These are phyloP conservation scores for Microthlaspi erraticum DNA, from an alignment of 345 rosid genomes.

Conservation along the genomic window DNA sequence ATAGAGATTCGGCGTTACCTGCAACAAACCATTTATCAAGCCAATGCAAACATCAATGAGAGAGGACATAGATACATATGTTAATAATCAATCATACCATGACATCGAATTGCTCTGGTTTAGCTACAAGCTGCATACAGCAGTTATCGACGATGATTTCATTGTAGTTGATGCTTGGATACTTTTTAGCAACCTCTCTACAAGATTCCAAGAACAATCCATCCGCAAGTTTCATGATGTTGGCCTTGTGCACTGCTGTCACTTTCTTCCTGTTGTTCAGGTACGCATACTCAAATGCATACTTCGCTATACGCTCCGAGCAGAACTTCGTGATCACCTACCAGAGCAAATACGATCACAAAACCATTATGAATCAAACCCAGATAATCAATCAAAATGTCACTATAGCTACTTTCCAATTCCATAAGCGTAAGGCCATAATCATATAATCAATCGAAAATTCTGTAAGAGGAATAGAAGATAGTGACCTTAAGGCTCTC, in stretches of 20 bases:
- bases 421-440: constrained; percentile 1
- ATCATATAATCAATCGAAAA: not conserved
- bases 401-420: not conserved
- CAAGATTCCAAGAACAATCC: constrained; percentile 97
- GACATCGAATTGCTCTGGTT: constrained; percentile 98
- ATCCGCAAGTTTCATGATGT: constrained; percentile 99
- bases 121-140: constrained; percentile 98
- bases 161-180: constrained; percentile 86
- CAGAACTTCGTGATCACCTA: constrained; percentile 99
- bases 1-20: constrained; percentile 95
- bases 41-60: constrained; percentile 11
- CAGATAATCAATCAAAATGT: not conserved
- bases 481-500: constrained; percentile 86
- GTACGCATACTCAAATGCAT: constrained; percentile 98
- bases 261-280: constrained; percentile 94
- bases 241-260: constrained; percentile 96
- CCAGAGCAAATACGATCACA: constrained; percentile 43
- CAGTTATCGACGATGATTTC: constrained; percentile 97
- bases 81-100: constrained; percentile 63
- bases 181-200: constrained; percentile 85
- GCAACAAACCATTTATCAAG: constrained; percentile 42
- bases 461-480: not conserved
- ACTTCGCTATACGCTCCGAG: constrained; percentile 93
- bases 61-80: constrained; percentile 9
- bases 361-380: not conserved